phyloP scores from a whole-genome alignment of 768 basidiomycete species.

The Auricularia sp. region DNA sequence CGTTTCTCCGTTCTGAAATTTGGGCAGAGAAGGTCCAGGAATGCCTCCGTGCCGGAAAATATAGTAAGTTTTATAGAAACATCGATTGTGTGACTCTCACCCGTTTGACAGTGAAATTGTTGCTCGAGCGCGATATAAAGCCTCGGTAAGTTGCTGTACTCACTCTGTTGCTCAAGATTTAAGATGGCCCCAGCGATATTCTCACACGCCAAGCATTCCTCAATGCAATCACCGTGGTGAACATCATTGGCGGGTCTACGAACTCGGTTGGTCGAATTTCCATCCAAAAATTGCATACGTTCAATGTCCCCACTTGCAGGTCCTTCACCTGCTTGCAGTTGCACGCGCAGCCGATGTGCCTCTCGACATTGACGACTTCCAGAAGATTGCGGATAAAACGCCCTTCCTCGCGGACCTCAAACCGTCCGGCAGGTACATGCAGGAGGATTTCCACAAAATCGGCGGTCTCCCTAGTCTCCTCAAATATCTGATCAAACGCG shows the following conservation, averaged over 20 bases:
- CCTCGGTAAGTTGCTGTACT: slow-evolving; percentile 40
- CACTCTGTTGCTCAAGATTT: not conserved
- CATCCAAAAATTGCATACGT: no score
- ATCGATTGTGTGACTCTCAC: no score
- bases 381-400: slow-evolving; percentile 64
- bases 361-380: slow-evolving; percentile 81
- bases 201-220: slow-evolving; percentile 63
- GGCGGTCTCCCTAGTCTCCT: slow-evolving; percentile 79
- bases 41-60: slow-evolving; percentile 67
- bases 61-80: slow-evolving; percentile 18
- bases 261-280: slow-evolving; percentile 50
- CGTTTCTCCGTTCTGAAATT: not conserved
- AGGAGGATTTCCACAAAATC: slow-evolving; percentile 82
- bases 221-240: slow-evolving; percentile 75
- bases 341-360: slow-evolving; percentile 69
- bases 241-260: slow-evolving; percentile 77
- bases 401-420: slow-evolving; percentile 81
- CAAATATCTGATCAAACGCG: slow-evolving; percentile 71
- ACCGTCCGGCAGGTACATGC: slow-evolving; percentile 79
- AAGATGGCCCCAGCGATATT: slow-evolving; percentile 37
- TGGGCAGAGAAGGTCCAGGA: slow-evolving; percentile 68
- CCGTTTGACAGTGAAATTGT: slow-evolving; percentile 35
- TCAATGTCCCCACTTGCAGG: slow-evolving; percentile 14
- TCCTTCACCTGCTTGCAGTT: slow-evolving; percentile 76
- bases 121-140: slow-evolving; percentile 72